Conservation (phyloP, 2,329 filamentous ascomycete genomes). For the Nectriaceae sp. region DNA sequence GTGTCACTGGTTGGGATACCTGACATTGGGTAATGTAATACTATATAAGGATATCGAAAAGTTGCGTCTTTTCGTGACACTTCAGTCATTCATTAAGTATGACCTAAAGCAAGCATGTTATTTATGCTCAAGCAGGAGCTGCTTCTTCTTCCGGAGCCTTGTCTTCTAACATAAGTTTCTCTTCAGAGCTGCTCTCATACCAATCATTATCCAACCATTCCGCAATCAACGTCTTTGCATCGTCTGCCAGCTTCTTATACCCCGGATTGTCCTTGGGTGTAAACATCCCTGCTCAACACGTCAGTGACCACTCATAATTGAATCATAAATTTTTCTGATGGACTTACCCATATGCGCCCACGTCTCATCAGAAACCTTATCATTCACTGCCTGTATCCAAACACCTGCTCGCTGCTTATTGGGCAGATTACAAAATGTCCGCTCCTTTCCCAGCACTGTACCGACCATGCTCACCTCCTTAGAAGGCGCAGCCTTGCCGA, state of each 20-base stretch:
- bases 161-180: slow-evolving; percentile 26
- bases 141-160: not conserved
- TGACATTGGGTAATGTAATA: slow-evolving; percentile 6
- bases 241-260: slow-evolving; percentile 66
- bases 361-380: slow-evolving; percentile 76
- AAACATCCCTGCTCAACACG: slow-evolving; percentile 63
- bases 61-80: not conserved
- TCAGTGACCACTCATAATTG: slow-evolving; percentile 4
- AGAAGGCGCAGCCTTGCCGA: slow-evolving; percentile 68
- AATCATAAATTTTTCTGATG: not conserved
- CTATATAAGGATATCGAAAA: slow-evolving; percentile 2
- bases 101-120: not conserved
- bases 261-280: slow-evolving; percentile 70
- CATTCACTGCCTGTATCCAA: slow-evolving; percentile 77
- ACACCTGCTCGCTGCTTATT: slow-evolving; percentile 52
- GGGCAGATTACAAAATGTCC: slow-evolving; percentile 89
- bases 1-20: not conserved
- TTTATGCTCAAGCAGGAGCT: not conserved
- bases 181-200: slow-evolving; percentile 59
- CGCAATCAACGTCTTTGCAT: slow-evolving; percentile 65
- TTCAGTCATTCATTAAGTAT: not conserved
- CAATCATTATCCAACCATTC: slow-evolving; percentile 67
- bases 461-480: slow-evolving; percentile 55
- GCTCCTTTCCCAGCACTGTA: slow-evolving; percentile 65
- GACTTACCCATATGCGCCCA: slow-evolving; percentile 73